Evolutionary conservation across 148 eudicot genomes (phyloP).

Genomic region (Amaranthus cruentus): DNA sequence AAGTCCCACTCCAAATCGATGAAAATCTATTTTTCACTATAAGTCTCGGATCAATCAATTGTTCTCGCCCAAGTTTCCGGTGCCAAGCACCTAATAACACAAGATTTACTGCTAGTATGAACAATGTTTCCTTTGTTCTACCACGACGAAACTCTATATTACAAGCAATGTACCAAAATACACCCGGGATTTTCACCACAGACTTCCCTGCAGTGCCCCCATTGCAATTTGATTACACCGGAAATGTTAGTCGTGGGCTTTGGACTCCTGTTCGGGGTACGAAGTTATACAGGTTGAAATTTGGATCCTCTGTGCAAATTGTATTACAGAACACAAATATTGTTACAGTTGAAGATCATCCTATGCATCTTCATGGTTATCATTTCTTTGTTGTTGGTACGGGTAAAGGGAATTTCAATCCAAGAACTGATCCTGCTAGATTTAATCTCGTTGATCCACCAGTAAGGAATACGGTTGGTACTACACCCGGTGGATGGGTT

Average conservation of each 20-base stretch:
- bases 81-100: constrained; percentile 82
- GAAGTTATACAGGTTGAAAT: constrained; percentile 69
- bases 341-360: constrained; percentile 74
- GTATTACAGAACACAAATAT: constrained; percentile 76
- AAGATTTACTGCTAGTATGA: constrained; percentile 46
- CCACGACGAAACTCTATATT: constrained; percentile 59
- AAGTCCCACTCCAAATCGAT: constrained; percentile 59
- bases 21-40: constrained; percentile 64
- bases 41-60: constrained; percentile 62
- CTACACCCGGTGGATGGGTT: constrained; percentile 90
- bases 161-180: constrained; percentile 63
- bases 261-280: constrained; percentile 74
- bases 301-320: constrained; percentile 66
- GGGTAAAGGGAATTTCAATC: constrained; percentile 79
- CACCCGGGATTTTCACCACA: constrained; percentile 67
- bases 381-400: constrained; percentile 78
- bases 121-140: constrained; percentile 48
- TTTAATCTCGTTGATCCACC: constrained; percentile 86
- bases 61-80: constrained; percentile 58
- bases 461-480: constrained; percentile 68
- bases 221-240: constrained; percentile 72
- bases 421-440: constrained; percentile 45
- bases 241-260: constrained; percentile 67
- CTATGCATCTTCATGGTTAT: constrained; percentile 90
- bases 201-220: constrained; percentile 85